These are phyloP conservation scores for Lyophyllum semitale DNA, from an alignment of 768 basidiomycete genomes.

Conservation along the genomic window DNA sequence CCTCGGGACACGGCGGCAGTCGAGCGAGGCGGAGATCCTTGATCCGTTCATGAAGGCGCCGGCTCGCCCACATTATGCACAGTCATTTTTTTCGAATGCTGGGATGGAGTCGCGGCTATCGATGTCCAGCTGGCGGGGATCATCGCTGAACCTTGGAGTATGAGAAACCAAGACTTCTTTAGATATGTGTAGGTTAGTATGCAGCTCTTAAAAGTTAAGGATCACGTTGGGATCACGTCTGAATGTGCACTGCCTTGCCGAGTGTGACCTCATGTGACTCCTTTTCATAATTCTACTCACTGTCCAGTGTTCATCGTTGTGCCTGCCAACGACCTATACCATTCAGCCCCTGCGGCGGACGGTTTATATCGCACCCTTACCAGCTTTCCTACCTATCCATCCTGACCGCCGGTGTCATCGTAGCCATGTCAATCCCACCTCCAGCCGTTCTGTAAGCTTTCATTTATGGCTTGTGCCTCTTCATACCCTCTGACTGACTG, in stretches of 20 bases:
- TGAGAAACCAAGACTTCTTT: too few relatives aligned
- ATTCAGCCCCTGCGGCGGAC: not conserved
- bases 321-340: constrained; percentile 8
- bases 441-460: constrained; percentile 45
- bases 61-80: not conserved
- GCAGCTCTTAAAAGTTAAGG: too few relatives aligned
- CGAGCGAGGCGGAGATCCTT: constrained; percentile 15
- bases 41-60: constrained; percentile 11
- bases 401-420: not conserved
- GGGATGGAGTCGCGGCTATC: not conserved
- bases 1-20: constrained; percentile 3
- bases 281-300: constrained; percentile 1
- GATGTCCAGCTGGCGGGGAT: not conserved
- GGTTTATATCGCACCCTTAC: not conserved
- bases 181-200: too few relatives aligned
- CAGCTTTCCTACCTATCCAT: not conserved
- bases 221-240: too few relatives aligned
- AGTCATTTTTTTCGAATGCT: constrained; percentile 1
- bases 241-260: not conserved
- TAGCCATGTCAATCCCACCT: constrained; percentile 47
- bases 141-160: too few relatives aligned
- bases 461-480: constrained; percentile 3
- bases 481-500: not conserved
- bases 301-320: not conserved
- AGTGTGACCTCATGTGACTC: constrained; percentile 16